These are phyloP conservation scores for Pleurotus sapidus DNA, from an alignment of 768 basidiomycete species.

Conservation along the genomic window DNA sequence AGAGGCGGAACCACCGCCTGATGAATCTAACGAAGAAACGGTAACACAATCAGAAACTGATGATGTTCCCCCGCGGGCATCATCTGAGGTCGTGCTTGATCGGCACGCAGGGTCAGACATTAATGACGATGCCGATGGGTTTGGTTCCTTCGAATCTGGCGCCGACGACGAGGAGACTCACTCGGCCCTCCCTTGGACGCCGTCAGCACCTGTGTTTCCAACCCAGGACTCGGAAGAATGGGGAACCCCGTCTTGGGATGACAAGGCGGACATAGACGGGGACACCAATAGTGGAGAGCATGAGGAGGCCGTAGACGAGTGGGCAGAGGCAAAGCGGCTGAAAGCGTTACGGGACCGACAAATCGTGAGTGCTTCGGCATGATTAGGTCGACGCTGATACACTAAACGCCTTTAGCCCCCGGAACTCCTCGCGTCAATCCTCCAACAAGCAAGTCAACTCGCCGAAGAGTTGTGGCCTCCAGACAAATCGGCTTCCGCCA, in stretches of 20 bases:
- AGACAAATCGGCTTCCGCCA: background rate
- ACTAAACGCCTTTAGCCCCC: constrained; percentile 50
- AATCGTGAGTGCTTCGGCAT: constrained; percentile 49
- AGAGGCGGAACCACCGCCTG: constrained; percentile 3
- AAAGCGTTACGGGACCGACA: constrained; percentile 59
- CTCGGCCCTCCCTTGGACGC: constrained; percentile 31
- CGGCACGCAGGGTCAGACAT: constrained; percentile 9
- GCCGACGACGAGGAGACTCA: constrained; percentile 26
- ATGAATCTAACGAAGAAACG: constrained; percentile 7
- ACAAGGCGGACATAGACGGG: constrained; percentile 15
- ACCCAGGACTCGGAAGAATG: constrained; percentile 30
- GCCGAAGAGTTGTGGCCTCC: constrained; percentile 52
- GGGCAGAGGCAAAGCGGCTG: constrained; percentile 58
- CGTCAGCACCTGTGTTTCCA: constrained; percentile 22
- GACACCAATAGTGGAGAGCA: constrained; percentile 8
- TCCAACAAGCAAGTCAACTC: constrained; percentile 52
- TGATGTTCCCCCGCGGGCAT: background rate
- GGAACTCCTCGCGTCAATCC: constrained; percentile 56
- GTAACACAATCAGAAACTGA: background rate
- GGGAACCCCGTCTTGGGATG: constrained; percentile 38
- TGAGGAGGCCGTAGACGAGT: constrained; percentile 50
- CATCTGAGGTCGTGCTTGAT: constrained; percentile 6
- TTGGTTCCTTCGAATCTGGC: constrained; percentile 59
- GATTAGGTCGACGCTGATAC: background rate
- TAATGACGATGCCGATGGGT: constrained; percentile 48